These are phyloP conservation scores for Pythium aquatile DNA, from an alignment of 352 stramenopile genomes.

Conservation along the genomic window DNA sequence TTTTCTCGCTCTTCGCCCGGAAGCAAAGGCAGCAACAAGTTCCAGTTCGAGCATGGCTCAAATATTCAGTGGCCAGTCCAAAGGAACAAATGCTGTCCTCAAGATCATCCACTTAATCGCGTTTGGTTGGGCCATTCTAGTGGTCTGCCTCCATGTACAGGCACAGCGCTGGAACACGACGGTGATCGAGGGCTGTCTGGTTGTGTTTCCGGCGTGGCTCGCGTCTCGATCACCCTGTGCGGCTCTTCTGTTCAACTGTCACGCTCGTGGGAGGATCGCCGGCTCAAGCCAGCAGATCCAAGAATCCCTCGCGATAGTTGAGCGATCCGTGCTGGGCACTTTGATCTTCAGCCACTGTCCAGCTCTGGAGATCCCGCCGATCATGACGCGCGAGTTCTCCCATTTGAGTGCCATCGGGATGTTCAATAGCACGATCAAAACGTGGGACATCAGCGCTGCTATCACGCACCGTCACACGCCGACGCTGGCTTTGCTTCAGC, in stretches of 20 bases:
- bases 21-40: no score
- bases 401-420: constrained; percentile 5
- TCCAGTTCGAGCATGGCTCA: no score
- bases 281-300: constrained; percentile 2
- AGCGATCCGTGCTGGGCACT: neutral
- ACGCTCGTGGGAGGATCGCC: neutral
- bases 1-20: no score
- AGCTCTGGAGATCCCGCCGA: neutral
- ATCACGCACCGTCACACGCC: neutral
- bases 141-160: neutral
- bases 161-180: neutral
- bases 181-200: neutral
- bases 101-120: neutral
- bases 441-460: neutral
- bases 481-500: neutral
- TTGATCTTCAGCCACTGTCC: constrained; percentile 3
- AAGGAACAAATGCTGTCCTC: neutral
- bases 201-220: neutral
- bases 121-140: neutral
- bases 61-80: neutral
- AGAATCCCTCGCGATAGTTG: neutral
- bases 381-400: neutral
- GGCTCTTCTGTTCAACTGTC: neutral
- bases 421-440: constrained; percentile 1
- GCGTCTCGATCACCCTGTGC: neutral